phyloP scores from a whole-genome alignment of 1,284 basidiomycete species.

The Caloboletus inedulis region DNA sequence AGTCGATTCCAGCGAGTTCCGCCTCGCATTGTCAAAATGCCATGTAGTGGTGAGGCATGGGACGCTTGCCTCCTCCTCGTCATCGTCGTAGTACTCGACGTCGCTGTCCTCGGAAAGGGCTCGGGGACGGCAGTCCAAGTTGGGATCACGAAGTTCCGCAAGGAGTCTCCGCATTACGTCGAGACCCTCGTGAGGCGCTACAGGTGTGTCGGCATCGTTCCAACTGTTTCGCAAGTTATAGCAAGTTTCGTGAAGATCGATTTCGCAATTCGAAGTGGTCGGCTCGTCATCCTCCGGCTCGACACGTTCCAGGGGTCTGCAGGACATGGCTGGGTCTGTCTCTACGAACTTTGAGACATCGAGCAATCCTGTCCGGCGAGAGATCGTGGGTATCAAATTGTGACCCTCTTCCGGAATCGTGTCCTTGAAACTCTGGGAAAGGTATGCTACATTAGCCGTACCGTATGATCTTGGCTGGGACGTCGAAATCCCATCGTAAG shows the following conservation, averaged over 20 bases:
- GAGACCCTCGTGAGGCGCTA: background rate
- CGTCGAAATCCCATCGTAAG: conserved; percentile 2
- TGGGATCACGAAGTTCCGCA: conserved; percentile 16
- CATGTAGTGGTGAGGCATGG: background rate
- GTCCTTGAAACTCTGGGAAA: conserved; percentile 4
- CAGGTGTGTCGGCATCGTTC: background rate
- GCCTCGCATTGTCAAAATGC: background rate
- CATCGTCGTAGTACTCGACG: background rate
- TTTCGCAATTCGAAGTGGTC: background rate
- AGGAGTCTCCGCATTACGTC: conserved; percentile 21
- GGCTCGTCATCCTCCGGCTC: background rate
- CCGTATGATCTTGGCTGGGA: conserved; percentile 2
- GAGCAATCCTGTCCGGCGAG: background rate
- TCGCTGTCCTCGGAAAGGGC: conserved; percentile 10
- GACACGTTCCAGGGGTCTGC: background rate
- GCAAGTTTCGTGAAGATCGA: background rate
- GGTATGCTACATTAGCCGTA: conserved; percentile 9
- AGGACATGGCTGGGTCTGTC: background rate
- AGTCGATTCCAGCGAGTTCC: background rate
- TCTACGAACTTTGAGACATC: conserved; percentile 2
- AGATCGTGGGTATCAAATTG: background rate
- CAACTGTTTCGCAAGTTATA: background rate
- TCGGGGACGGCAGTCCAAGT: conserved; percentile 9
- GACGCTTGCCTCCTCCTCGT: background rate
- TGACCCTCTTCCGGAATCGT: background rate